Conservation (phyloP, 1,284 basidiomycete genomes). For the Ceratobasidium sp. region DNA sequence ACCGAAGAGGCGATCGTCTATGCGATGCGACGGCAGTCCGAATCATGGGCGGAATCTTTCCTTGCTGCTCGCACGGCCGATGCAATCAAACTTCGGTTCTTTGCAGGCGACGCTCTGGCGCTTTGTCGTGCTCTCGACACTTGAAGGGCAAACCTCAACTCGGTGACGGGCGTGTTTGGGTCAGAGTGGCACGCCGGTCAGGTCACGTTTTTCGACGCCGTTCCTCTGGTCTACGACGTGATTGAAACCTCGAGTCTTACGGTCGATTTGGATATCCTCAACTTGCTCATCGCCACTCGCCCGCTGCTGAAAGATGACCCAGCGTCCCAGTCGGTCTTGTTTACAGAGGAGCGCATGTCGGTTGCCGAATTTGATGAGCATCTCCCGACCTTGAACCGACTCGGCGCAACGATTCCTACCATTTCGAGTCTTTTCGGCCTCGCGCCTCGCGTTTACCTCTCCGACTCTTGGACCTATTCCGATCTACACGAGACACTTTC, state of each 20-base stretch:
- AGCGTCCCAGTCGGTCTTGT: constrained; percentile 11
- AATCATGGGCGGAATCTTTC: neutral
- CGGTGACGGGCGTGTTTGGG: neutral
- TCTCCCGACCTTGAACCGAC: neutral
- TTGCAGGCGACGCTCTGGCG: constrained; percentile 18
- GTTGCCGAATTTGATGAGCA: neutral
- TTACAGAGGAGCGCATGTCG: constrained; percentile 2
- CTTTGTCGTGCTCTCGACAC: constrained; percentile 8
- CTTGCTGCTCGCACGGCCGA: neutral
- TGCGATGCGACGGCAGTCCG: neutral
- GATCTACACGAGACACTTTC: neutral
- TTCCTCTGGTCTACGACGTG: neutral
- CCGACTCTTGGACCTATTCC: constrained; percentile 2
- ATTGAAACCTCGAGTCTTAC: constrained; percentile 31
- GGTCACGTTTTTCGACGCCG: neutral
- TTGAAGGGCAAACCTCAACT: neutral
- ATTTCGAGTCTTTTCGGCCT: neutral
- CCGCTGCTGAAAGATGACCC: constrained; percentile 11
- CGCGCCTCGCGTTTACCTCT: constrained; percentile 2
- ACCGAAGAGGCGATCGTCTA: neutral
- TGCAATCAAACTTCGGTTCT: constrained; percentile 15
- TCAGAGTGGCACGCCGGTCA: constrained; percentile 5
- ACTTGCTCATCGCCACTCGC: neutral
- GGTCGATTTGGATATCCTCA: constrained; percentile 17
- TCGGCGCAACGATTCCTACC: constrained; percentile 8